Conservation (phyloP, 208 protist genomes). For the Trypanosoma congolense region DNA sequence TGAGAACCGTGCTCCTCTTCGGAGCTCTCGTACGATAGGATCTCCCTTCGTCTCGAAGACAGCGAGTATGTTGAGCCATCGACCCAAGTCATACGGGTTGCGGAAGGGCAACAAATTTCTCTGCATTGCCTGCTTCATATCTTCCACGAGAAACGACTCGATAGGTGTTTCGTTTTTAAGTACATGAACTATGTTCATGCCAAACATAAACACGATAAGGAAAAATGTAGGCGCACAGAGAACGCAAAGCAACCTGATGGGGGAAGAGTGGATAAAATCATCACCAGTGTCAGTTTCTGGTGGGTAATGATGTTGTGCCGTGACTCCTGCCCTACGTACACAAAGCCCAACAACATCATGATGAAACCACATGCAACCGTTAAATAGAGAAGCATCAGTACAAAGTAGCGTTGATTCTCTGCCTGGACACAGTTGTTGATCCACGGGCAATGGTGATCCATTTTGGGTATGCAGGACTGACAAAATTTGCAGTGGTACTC, state of each 20-base stretch:
- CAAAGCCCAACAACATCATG: constrained; percentile 30
- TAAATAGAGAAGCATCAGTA: constrained; percentile 61
- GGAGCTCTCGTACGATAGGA: constrained; percentile 27
- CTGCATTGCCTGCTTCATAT: constrained; percentile 27
- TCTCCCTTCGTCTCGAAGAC: constrained; percentile 49
- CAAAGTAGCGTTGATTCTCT: constrained; percentile 82
- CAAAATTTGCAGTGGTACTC: constrained; percentile 86
- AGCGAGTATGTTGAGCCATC: constrained; percentile 59
- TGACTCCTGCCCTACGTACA: constrained; percentile 1
- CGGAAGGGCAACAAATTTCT: constrained; percentile 29
- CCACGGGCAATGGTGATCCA: constrained; percentile 92
- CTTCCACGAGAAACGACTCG: constrained; percentile 38
- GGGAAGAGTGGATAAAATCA: constrained; percentile 10
- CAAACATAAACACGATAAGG: constrained; percentile 52
- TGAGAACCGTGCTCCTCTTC: not conserved
- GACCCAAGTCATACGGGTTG: constrained; percentile 69
- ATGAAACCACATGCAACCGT: constrained; percentile 30
- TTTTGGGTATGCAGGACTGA: constrained; percentile 63
- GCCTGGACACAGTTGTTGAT: constrained; percentile 86
- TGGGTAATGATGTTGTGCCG: too few relatives aligned
- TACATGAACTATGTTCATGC: constrained; percentile 17
- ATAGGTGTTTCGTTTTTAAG: constrained; percentile 65
- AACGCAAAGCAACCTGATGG: constrained; percentile 26
- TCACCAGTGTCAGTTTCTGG: too few relatives aligned
- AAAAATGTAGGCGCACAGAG: constrained; percentile 39